Percentiles rank a stretch among this genome's conserved stretches.
Conservation (phyloP, 495 filamentous ascomycete species). For the Annulohypoxylon bovei region DNA sequence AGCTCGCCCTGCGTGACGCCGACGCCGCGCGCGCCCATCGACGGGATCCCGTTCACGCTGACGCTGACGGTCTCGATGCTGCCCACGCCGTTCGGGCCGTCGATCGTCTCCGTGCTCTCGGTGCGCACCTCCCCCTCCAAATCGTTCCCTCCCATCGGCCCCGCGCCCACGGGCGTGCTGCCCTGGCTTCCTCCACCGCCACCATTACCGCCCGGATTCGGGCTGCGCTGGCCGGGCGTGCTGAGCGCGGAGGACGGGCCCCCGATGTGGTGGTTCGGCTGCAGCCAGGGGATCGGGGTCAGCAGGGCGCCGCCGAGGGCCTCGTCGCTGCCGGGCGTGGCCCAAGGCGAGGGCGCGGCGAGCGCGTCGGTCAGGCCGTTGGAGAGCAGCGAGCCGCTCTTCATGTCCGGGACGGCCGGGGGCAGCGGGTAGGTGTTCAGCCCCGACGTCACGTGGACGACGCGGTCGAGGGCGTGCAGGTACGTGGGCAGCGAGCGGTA, state of each 20-base stretch:
- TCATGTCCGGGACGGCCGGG: constrained; percentile 62
- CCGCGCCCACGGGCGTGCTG: constrained; percentile 1
- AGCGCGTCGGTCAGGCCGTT: constrained; percentile 76
- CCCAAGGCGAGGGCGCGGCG: constrained; percentile 65
- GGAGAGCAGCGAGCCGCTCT: constrained; percentile 51
- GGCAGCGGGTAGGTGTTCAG: constrained; percentile 85
- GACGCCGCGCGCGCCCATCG: constrained; percentile 47
- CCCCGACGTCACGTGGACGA: constrained; percentile 88
- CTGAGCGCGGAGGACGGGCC: constrained; percentile 17
- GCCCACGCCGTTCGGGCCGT: constrained; percentile 75
- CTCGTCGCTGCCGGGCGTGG: constrained; percentile 77
- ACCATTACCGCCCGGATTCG: constrained; percentile 28
- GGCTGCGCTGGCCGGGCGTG: constrained; percentile 32
- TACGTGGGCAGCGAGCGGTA: constrained; percentile 84
- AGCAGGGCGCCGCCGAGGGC: constrained; percentile 89
- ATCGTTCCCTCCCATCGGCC: constrained; percentile 42
- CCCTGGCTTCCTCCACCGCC: constrained; percentile 31
- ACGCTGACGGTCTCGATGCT: constrained; percentile 77
- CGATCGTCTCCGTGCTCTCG: constrained; percentile 74
- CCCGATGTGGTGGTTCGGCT: constrained; percentile 37
- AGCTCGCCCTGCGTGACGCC: constrained; percentile 80
- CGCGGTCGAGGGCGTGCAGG: constrained; percentile 89
- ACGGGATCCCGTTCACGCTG: constrained; percentile 69
- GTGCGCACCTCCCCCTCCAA: constrained; percentile 66
- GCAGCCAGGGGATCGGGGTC: constrained; percentile 93